Conservation (phyloP, 2,329 filamentous ascomycete genomes). For the Epichloe sibirici region DNA sequence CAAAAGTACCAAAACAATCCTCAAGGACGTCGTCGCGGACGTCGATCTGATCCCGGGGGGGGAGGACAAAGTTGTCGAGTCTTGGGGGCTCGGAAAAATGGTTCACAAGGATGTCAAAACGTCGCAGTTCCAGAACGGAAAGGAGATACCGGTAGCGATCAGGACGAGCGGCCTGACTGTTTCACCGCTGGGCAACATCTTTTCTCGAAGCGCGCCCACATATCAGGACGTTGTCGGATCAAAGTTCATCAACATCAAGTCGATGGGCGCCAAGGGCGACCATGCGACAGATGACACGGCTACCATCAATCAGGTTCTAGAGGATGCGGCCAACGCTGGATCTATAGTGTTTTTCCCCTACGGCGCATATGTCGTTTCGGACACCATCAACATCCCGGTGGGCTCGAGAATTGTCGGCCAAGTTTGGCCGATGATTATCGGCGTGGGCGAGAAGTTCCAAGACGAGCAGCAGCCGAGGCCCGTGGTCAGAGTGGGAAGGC, state of each 20-base stretch:
- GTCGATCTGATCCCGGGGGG: neutral
- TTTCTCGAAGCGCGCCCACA: neutral
- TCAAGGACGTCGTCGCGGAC: neutral
- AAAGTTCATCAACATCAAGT: slow-evolving; percentile 6
- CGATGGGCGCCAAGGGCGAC: slow-evolving; percentile 49
- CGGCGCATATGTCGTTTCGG: slow-evolving; percentile 29
- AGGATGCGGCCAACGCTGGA: slow-evolving; percentile 13
- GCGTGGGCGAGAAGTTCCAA: slow-evolving; percentile 35
- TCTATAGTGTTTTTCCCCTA: slow-evolving; percentile 5
- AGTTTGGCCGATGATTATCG: slow-evolving; percentile 34
- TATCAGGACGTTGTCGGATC: neutral
- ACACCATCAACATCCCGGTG: slow-evolving; percentile 33
- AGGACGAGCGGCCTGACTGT: neutral
- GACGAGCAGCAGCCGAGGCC: slow-evolving; percentile 39
- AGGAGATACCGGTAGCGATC: neutral
- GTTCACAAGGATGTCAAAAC: neutral
- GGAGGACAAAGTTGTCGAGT: neutral
- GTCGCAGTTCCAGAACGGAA: neutral
- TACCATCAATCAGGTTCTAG: slow-evolving; percentile 19
- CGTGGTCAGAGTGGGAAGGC: slow-evolving; percentile 44
- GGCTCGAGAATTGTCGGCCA: slow-evolving; percentile 35
- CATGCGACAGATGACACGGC: slow-evolving; percentile 51
- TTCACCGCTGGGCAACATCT: neutral
- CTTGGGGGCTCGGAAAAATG: slow-evolving; percentile 1
- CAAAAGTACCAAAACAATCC: neutral